Evolutionary conservation across 495 filamentous ascomycete species (phyloP).

Genomic region (Astrothelium subdiscretum): DNA sequence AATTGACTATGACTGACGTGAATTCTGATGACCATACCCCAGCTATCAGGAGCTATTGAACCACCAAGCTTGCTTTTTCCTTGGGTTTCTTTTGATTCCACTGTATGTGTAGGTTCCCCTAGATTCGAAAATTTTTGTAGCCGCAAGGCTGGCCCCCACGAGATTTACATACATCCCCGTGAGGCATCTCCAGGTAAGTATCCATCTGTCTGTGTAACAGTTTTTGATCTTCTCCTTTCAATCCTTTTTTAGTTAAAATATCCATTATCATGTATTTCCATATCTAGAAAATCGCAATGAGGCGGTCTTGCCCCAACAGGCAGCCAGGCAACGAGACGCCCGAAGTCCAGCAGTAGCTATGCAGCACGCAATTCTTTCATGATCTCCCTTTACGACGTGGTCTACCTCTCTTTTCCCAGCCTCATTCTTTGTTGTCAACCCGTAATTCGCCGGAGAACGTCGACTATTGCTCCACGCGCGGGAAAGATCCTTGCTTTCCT

Average conservation of each 20-base stretch:
- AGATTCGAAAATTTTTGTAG: too few species aligned
- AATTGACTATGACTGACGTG: neutral
- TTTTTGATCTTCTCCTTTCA: neutral
- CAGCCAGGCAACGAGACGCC: too few species aligned
- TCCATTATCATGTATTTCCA: too few species aligned
- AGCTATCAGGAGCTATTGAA: too few species aligned
- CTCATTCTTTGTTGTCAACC: neutral
- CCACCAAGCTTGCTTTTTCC: too few species aligned
- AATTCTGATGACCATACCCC: too few species aligned
- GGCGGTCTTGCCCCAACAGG: too few species aligned
- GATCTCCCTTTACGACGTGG: neutral
- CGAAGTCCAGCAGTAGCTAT: too few species aligned
- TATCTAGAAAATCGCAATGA: too few species aligned
- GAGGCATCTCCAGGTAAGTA: neutral
- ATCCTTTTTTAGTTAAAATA: too few species aligned
- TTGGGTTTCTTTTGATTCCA: too few species aligned
- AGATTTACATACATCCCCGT: neutral
- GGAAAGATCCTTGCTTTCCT: neutral
- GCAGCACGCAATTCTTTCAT: too few species aligned
- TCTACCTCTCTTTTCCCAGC: neutral
- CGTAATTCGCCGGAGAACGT: neutral
- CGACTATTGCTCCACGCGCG: neutral
- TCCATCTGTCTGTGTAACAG: neutral
- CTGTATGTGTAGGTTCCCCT: neutral
- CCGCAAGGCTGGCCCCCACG: neutral